Evolutionary conservation across 768 basidiomycete species (phyloP), one percentile per base, ranked within the genome.

Genomic region (Pleurotus ostreatus): DNA sequence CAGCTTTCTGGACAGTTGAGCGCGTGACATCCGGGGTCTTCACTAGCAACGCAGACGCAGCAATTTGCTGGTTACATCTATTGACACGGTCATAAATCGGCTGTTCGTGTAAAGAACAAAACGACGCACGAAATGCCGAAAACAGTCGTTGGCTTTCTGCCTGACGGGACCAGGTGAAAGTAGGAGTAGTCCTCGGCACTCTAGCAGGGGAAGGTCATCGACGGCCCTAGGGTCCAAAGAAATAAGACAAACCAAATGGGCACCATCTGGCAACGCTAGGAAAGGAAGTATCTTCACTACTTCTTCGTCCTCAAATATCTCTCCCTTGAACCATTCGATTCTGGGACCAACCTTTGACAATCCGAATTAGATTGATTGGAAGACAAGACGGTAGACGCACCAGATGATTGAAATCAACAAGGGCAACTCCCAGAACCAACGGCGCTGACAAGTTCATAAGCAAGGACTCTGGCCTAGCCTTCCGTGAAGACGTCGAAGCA

Each of bases 1-100:
- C 92, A 0, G 97, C 95, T 68, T 98, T 99, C 70, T 99, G 97
- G 0, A 99, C 97, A 7, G 88, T 98, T 4, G 90, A 93, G 13
- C 97, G 85, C 4, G 97, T 98, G 15, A 98, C 92, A 60, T 97
- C 95, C 2, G 82, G 75, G 39, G 84, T 80, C 65, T 87, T 89
- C 46, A 89, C 86, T 3, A 93, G 74, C 25, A 99, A 78, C 20
- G 85, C 78, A 0, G 87, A 79, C 1, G 94, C 77, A 8, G 91
- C 76, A 34, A 99, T 93, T 74, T 99, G 97, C 48, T 95, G 92
- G 63, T 98, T 98, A 68, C 95, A 96, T 63, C 92, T 94, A 57
- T 48, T 9, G 30, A 34, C 8, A 34, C 11, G 30, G 30, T 34
- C 30, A 34, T 34, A 34, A 34, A 34, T 34, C 30, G 30, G 30